Evolutionary conservation across 306 rosid species (phyloP), one percentile per base, ranked within the genome.

Genomic region (Mimosa bimucronata): DNA sequence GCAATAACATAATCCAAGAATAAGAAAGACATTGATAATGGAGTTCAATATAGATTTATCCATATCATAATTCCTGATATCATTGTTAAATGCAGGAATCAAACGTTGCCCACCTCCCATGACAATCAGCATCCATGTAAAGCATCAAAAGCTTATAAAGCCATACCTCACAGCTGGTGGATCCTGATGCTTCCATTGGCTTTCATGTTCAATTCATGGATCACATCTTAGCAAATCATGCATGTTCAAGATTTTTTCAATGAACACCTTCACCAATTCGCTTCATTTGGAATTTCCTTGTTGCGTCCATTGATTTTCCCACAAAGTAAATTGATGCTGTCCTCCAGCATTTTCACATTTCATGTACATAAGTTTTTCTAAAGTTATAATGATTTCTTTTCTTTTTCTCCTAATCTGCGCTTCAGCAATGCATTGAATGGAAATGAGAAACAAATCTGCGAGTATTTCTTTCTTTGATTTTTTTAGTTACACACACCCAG

Each of bases 71-170:
- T 26, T 74, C 28, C 41, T 53, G 5, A 62, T 79, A 15, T 70
- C 78, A 25, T 68, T 74, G 71, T 29, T 60, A 79, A 57, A 41
- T 82, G 40, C 48, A 91, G 92, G 88, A 89, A 89, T 55, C 91
- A 88, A 68, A 88, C 90, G 11, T 82, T 83, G 37, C 88, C 90
- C 79, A 82, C 88, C 30, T 83, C 80, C 50, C 82, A 88, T 9
- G 88, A 83, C 55, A 85, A 85, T 42, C 75, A 83, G 81, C 79
- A 65, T 65, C 78, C 6, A 38, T 91, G 93, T 71, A 86, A 71
- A 60, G 44, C 48, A 81, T 81, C 90, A 48, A 79, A 68, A 44
- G 82, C 80, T 38, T 66, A 79, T 9, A 68, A 29, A 70, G 71
- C 77, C 77, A 19, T 64, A 75, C 79, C 88, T 40, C 88, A 72